Conservation (phyloP, 1,284 basidiomycete species). For the Chiua sp. region DNA sequence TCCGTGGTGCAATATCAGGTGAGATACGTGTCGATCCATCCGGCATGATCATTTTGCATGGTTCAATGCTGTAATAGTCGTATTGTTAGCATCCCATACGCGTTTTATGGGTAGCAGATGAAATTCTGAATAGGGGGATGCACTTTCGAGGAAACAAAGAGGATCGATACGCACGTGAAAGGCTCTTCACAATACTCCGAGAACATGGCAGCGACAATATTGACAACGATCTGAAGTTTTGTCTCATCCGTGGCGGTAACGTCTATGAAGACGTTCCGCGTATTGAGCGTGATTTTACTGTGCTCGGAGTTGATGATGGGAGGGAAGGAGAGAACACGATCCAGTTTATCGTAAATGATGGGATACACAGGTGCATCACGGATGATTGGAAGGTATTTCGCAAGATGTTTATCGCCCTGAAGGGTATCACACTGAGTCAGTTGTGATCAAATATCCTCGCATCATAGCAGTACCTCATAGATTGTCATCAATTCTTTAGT, state of each 20-base stretch:
- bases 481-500: constrained; percentile 83
- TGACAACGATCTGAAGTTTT: constrained; percentile 94
- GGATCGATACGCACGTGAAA: constrained; percentile 71
- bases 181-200: constrained; percentile 94
- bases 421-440: background rate
- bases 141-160: background rate
- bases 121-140: background rate
- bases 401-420: constrained; percentile 91
- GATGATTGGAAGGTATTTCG: constrained; percentile 92
- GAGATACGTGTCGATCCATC: constrained; percentile 81
- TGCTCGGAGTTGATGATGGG: constrained; percentile 98
- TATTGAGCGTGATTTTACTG: constrained; percentile 97
- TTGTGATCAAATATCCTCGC: constrained; percentile 19
- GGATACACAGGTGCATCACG: constrained; percentile 96
- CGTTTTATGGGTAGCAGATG: background rate
- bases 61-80: constrained; percentile 74
- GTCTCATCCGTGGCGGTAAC: constrained; percentile 98
- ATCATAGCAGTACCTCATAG: constrained; percentile 74
- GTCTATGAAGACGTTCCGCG: constrained; percentile 96
- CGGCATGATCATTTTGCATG: constrained; percentile 81
- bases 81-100: constrained; percentile 3
- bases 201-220: constrained; percentile 97
- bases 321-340: constrained; percentile 94
- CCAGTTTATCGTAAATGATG: constrained; percentile 93
- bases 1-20: constrained; percentile 79